Evolutionary conservation across 345 rosid genomes (phyloP).

Genomic region (Ricinus communis): DNA sequence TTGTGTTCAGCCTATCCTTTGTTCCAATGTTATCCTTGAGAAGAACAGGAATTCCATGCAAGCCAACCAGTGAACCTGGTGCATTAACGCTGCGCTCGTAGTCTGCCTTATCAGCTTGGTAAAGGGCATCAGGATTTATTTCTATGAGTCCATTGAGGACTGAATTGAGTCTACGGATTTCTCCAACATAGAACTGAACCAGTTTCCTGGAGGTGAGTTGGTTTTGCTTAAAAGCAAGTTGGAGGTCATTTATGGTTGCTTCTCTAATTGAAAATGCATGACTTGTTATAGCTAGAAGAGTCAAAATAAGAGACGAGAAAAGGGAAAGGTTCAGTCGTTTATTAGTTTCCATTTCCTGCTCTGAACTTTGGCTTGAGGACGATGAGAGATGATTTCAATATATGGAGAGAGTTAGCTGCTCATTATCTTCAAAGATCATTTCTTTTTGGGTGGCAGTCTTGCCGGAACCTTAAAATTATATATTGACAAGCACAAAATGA

Average conservation of each 20-base stretch:
- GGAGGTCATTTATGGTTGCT: slow-evolving; percentile 39
- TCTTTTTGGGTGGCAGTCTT: not conserved
- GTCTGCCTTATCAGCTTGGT: slow-evolving; percentile 60
- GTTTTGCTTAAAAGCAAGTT: slow-evolving; percentile 33
- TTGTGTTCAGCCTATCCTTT: slow-evolving; percentile 62
- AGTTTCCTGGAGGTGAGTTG: slow-evolving; percentile 43
- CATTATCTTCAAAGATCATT: not conserved
- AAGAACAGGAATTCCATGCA: slow-evolving; percentile 68
- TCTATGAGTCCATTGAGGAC: slow-evolving; percentile 58
- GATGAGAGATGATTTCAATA: not conserved
- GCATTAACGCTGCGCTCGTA: slow-evolving; percentile 37
- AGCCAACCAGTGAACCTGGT: slow-evolving; percentile 17
- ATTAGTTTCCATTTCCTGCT: not conserved
- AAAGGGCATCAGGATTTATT: slow-evolving; percentile 64
- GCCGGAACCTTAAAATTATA: no score
- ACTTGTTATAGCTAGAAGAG: slow-evolving; percentile 4
- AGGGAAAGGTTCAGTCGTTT: not conserved
- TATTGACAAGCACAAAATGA: no score
- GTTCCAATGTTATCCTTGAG: slow-evolving; percentile 71
- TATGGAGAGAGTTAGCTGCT: not conserved
- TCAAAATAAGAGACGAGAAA: not conserved
- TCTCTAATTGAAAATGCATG: slow-evolving; percentile 30
- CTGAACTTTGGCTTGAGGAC: not conserved
- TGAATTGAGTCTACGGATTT: slow-evolving; percentile 48
- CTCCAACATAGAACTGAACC: slow-evolving; percentile 27